Percentiles rank a stretch among this genome's conserved stretches.
Conservation (phyloP, 345 rosid genomes). For the Alliaria petiolata region DNA sequence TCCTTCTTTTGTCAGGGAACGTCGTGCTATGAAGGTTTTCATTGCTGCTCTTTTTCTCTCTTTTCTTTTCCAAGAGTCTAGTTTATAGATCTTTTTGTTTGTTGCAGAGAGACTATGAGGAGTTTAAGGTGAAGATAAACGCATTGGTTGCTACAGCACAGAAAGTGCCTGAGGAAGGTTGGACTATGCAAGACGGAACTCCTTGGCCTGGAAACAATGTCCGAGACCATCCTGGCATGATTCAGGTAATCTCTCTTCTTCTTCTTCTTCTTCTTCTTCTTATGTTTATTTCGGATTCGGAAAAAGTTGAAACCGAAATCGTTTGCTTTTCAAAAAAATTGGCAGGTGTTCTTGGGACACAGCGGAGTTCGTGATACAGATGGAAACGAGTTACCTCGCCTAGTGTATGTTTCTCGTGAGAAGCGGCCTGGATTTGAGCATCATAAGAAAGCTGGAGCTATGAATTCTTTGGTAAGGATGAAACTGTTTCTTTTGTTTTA, state of each 20-base stretch:
- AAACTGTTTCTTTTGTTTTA: background rate
- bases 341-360: conserved; percentile 90
- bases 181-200: conserved; percentile 99
- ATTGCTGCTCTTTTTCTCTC: background rate
- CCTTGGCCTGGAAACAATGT: conserved; percentile 98
- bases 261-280: background rate
- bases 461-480: conserved; percentile 74
- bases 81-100: conserved; percentile 1
- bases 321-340: background rate
- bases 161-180: conserved; percentile 97
- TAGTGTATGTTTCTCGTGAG: conserved; percentile 97
- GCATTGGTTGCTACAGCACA: conserved; percentile 90
- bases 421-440: conserved; percentile 97
- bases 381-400: conserved; percentile 81
- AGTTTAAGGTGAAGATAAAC: conserved; percentile 82
- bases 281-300: background rate
- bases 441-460: conserved; percentile 97
- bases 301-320: background rate
- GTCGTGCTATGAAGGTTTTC: conserved; percentile 91
- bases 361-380: conserved; percentile 69
- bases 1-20: conserved; percentile 83
- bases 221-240: conserved; percentile 99
- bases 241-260: conserved; percentile 57
- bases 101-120: conserved; percentile 90
- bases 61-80: background rate